A percentile compares a stretch with the other conserved stretches of the same genome.
These are phyloP conservation scores for Phytophthora fragariae DNA, from an alignment of 352 stramenopile species.

Conservation along the genomic window DNA sequence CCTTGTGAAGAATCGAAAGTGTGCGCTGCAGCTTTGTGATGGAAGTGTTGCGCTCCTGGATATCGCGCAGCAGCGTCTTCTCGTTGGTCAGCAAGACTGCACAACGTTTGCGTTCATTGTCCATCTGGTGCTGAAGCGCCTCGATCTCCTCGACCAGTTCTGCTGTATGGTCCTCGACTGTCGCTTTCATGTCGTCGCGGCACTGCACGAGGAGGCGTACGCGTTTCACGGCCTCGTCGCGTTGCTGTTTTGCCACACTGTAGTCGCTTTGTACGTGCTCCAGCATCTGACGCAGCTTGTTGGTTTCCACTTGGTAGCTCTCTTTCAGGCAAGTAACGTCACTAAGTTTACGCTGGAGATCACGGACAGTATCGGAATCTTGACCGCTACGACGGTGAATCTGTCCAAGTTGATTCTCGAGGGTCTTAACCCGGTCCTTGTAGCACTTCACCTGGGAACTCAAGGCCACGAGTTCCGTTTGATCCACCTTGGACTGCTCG, in stretches of 20 bases:
- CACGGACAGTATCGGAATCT: constrained; percentile 39
- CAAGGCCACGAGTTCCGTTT: constrained; percentile 66
- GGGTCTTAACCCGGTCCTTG: constrained; percentile 56
- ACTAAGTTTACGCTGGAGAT: constrained; percentile 52
- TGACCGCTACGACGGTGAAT: constrained; percentile 33
- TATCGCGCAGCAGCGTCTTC: constrained; percentile 73
- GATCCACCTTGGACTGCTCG: constrained; percentile 66
- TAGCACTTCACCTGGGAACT: constrained; percentile 73
- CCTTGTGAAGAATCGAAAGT: constrained; percentile 47
- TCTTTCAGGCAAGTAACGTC: constrained; percentile 61
- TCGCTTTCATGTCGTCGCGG: constrained; percentile 71
- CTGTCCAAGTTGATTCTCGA: constrained; percentile 51
- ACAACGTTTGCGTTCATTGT: constrained; percentile 71
- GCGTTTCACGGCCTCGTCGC: constrained; percentile 66
- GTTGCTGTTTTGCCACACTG: constrained; percentile 55
- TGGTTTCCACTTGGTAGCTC: constrained; percentile 61
- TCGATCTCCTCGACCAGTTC: constrained; percentile 81
- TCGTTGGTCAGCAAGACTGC: constrained; percentile 71
- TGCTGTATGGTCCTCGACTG: constrained; percentile 64
- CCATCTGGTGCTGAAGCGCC: constrained; percentile 64
- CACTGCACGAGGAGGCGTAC: constrained; percentile 64
- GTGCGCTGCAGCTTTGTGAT: constrained; percentile 63
- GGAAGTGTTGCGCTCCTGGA: constrained; percentile 69
- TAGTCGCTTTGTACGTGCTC: constrained; percentile 54
- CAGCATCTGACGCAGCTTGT: constrained; percentile 49